phyloP scores from a whole-genome alignment of 2,329 filamentous ascomycete species.

The Aureobasidium mangrovei region DNA sequence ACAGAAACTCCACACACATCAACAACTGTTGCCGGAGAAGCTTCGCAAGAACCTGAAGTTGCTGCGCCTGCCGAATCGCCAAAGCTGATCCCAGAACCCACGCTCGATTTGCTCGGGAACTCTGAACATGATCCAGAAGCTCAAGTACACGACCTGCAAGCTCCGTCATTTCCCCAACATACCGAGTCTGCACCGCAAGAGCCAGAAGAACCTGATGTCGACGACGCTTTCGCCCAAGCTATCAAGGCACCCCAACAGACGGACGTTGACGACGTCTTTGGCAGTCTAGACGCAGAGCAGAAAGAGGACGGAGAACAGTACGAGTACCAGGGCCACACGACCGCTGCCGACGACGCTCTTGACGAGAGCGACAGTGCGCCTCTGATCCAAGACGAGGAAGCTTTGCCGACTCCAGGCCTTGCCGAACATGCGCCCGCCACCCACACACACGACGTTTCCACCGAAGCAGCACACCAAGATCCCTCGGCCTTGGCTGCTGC shows the following conservation, averaged over 20 bases:
- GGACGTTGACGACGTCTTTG: background rate
- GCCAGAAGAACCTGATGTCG: background rate
- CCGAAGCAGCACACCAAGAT: background rate
- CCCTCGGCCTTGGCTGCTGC: background rate
- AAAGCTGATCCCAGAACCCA: background rate
- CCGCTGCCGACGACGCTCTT: slow-evolving; percentile 37
- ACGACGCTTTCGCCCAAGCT: background rate
- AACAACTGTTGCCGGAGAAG: background rate
- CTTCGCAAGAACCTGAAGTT: background rate
- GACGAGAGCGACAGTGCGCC: slow-evolving; percentile 35
- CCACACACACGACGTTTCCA: background rate
- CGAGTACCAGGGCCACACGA: slow-evolving; percentile 39
- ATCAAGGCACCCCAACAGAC: background rate
- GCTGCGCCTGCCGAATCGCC: background rate
- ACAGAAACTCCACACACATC: background rate
- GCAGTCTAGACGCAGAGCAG: background rate
- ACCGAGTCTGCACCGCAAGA: background rate
- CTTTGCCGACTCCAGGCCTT: slow-evolving; percentile 22
- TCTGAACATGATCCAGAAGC: background rate
- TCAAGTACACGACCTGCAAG: background rate
- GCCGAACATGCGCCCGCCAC: slow-evolving; percentile 4
- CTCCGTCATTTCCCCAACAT: background rate
- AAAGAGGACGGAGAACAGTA: slow-evolving; percentile 24
- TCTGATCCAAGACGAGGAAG: slow-evolving; percentile 33
- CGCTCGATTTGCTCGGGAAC: background rate